A percentile compares a stretch with the other conserved stretches of the same genome.
Evolutionary conservation across 2,329 filamentous ascomycete species (phyloP).

Genomic region (Xylariaceae sp.): DNA sequence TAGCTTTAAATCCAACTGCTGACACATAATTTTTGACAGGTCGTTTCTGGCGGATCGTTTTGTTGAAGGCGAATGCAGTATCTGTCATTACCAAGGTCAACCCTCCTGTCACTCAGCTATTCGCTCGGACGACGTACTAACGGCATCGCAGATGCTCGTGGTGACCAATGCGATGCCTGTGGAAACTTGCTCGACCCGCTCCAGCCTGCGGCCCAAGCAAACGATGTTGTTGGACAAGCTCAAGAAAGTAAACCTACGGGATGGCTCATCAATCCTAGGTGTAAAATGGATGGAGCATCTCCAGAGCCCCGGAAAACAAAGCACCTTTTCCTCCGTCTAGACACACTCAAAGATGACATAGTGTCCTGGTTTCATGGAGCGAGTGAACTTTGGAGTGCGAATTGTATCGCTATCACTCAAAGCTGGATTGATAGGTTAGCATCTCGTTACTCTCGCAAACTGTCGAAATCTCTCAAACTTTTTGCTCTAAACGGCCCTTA

Average conservation of each 20-base stretch:
- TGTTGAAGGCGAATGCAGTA: slow-evolving; percentile 29
- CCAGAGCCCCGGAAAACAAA: slow-evolving; percentile 84
- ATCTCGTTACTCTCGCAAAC: no score
- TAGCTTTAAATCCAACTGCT: background rate
- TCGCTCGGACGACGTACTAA: background rate
- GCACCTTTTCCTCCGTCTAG: slow-evolving; percentile 87
- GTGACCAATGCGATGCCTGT: slow-evolving; percentile 68
- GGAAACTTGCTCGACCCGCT: slow-evolving; percentile 75
- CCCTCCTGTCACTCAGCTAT: background rate
- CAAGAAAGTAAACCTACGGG: slow-evolving; percentile 45
- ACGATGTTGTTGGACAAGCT: slow-evolving; percentile 36
- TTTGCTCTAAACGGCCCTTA: no score
- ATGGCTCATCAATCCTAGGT: slow-evolving; percentile 56
- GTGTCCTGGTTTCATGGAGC: slow-evolving; percentile 78
- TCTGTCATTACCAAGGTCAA: slow-evolving; percentile 68
- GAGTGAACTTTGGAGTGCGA: slow-evolving; percentile 78
- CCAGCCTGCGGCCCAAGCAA: slow-evolving; percentile 53
- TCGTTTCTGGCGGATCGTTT: slow-evolving; percentile 86
- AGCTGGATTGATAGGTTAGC: slow-evolving; percentile 82
- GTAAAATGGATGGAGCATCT: slow-evolving; percentile 86
- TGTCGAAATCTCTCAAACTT: no score
- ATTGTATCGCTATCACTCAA: slow-evolving; percentile 77
- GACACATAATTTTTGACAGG: background rate
- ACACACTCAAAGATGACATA: slow-evolving; percentile 80
- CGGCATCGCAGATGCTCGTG: slow-evolving; percentile 6